Percentiles rank a stretch among this genome's conserved stretches.
phyloP scores from a whole-genome alignment of 169 alveolate species.

The Plasmodium vivax region DNA sequence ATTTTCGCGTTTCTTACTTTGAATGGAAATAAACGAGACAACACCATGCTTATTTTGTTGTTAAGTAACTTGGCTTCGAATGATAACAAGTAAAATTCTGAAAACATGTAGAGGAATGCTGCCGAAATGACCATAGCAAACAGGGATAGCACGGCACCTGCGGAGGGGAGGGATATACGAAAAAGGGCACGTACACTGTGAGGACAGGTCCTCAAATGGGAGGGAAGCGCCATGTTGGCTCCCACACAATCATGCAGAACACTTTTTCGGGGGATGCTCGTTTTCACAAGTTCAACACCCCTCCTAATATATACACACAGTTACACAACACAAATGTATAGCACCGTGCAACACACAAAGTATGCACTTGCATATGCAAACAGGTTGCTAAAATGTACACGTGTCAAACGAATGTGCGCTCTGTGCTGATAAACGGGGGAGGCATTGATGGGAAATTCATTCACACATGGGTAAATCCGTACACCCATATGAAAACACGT shows the following conservation, averaged over 20 bases:
- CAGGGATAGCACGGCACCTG: conserved; percentile 67
- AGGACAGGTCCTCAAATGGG: not conserved
- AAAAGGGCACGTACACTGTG: not conserved
- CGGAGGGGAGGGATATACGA: not conserved
- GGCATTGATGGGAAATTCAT: not conserved
- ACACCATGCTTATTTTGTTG: conserved; percentile 52
- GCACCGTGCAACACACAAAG: not conserved
- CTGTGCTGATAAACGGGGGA: not conserved
- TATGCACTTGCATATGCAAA: not conserved
- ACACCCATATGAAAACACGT: not conserved
- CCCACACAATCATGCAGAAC: not conserved
- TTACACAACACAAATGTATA: not conserved
- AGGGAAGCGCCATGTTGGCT: not conserved
- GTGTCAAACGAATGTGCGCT: not conserved
- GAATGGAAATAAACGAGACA: conserved; percentile 66
- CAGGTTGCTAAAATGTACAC: not conserved
- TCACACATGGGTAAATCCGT: not conserved
- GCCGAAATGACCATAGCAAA: conserved; percentile 72
- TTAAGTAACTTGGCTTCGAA: conserved; percentile 54
- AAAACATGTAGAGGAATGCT: conserved; percentile 70
- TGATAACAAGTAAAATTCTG: conserved; percentile 65
- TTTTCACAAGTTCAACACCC: not conserved
- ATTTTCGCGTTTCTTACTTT: conserved; percentile 34
- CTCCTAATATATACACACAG: not conserved
- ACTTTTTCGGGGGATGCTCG: not conserved